A percentile compares a stretch with the other conserved stretches of the same genome.
phyloP scores from a whole-genome alignment of 2,329 filamentous ascomycete genomes.

The Ceratocystiopsis minuta region DNA sequence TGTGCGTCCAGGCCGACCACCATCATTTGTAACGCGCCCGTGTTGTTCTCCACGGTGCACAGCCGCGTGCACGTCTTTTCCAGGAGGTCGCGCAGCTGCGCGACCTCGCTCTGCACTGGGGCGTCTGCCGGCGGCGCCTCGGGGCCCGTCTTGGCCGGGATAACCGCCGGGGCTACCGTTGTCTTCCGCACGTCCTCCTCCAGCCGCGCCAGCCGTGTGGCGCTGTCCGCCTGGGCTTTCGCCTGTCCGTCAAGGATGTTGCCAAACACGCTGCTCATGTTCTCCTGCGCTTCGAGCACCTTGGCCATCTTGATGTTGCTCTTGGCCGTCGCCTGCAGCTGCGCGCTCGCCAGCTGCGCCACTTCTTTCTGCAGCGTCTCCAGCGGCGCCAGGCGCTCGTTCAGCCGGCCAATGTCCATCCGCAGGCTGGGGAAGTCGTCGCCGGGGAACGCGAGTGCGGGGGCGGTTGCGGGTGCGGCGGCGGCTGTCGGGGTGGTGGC shows the following conservation, averaged over 20 bases:
- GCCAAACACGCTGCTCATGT: slow-evolving; percentile 1
- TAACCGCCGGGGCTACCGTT: no score
- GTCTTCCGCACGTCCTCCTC: no score
- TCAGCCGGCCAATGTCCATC: slow-evolving; percentile 4
- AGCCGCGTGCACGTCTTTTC: no score
- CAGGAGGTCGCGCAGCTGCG: no score
- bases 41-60: no score
- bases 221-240: not conserved
- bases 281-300: not conserved
- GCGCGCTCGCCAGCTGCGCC: not conserved
- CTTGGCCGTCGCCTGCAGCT: not conserved
- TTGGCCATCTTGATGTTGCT: not conserved
- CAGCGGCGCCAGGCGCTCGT: slow-evolving; percentile 1
- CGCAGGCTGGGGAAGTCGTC: slow-evolving; percentile 8
- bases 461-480: not conserved
- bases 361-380: not conserved
- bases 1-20: slow-evolving; percentile 25
- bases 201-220: not conserved
- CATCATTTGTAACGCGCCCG: slow-evolving; percentile 9
- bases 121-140: no score
- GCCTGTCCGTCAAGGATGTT: not conserved
- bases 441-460: slow-evolving; percentile 4
- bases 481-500: not conserved
- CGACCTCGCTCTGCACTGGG: no score
- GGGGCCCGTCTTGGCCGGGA: no score